Evolutionary conservation across 331 rosid species (phyloP), one percentile per base, ranked within the genome.

Genomic region (Pyracantha coccinea): DNA sequence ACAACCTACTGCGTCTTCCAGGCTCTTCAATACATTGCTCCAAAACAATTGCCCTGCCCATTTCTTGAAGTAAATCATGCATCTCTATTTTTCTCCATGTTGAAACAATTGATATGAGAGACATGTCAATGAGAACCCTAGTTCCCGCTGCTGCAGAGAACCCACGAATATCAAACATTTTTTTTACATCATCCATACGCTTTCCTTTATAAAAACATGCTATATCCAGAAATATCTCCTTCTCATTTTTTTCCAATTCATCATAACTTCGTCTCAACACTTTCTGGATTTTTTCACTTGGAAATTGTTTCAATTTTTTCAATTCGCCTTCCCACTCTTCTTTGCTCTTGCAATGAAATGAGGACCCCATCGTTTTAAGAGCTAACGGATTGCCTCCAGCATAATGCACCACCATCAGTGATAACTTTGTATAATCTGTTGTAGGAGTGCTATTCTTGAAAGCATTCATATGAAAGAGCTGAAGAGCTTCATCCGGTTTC

Each of bases 231-330:
- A 50, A 50, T 17, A 50, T 50, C 10, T 50, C 55, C 20, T 50
- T 16, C 21, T 6, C 55, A 50, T 17, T 2, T 2, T 0, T 2
- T 6, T 0, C 55, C 2, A 50, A 17, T 50, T 1, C 66, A 29
- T 81, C 74, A 31, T 71, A 81, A 58, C 84, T 81, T 20, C 15
- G 4, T 65, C 54, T 65, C 47, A 80, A 16, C 21, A 8, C 55
- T n/a, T 13, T 14, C 3, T 41, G 8, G 13, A 76, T 44, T 33
- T 19, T 27, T 16, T 7, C 3, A 8, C 10, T 1, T 6, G 59
- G 74, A 2, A 15, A 14, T 50, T 19, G 21, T 67, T 57, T 23
- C 12, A 76, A 2, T 24, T 66, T 54, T 1, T 45, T 1, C 10
- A 75, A 3, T 50, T 50, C 21, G 8, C 6, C 4, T 50, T 50